A percentile compares a stretch with the other conserved stretches of the same genome.
These are phyloP conservation scores for Peniophora sp. DNA, from an alignment of 1,284 basidiomycete species.

Conservation along the genomic window DNA sequence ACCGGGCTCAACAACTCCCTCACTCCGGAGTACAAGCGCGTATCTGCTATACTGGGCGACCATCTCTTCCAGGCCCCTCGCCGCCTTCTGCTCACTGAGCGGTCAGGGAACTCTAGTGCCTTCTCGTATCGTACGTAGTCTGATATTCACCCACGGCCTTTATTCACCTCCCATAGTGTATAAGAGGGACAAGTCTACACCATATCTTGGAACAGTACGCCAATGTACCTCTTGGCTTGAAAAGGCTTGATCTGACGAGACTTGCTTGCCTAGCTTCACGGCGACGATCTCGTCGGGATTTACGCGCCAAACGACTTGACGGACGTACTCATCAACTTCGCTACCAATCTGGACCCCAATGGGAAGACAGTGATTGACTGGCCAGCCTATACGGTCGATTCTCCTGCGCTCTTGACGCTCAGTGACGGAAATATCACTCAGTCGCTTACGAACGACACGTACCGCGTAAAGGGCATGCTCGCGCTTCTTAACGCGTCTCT, in stretches of 20 bases:
- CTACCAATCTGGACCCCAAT: slow-evolving; percentile 18
- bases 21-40: slow-evolving; percentile 40
- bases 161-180: not conserved
- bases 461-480: slow-evolving; percentile 24
- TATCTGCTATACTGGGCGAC: slow-evolving; percentile 43
- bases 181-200: slow-evolving; percentile 2
- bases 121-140: slow-evolving; percentile 37
- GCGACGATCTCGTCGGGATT: slow-evolving; percentile 25
- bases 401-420: slow-evolving; percentile 16
- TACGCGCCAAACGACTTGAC: slow-evolving; percentile 12
- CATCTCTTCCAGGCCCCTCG: slow-evolving; percentile 43
- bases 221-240: not conserved
- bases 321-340: slow-evolving; percentile 19
- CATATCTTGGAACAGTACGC: slow-evolving; percentile 3
- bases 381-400: slow-evolving; percentile 13
- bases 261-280: slow-evolving; percentile 23
- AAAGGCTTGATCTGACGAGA: not conserved
- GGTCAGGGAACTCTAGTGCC: slow-evolving; percentile 21
- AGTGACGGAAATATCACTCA: slow-evolving; percentile 15
- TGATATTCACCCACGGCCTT: not conserved
- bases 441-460: slow-evolving; percentile 22
- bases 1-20: slow-evolving; percentile 37
- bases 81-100: slow-evolving; percentile 38
- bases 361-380: slow-evolving; percentile 9
- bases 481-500: no score